Conservation (phyloP, 225 moss, liverwort and hornwort genomes). For the Physcomitrellopsis africana region DNA sequence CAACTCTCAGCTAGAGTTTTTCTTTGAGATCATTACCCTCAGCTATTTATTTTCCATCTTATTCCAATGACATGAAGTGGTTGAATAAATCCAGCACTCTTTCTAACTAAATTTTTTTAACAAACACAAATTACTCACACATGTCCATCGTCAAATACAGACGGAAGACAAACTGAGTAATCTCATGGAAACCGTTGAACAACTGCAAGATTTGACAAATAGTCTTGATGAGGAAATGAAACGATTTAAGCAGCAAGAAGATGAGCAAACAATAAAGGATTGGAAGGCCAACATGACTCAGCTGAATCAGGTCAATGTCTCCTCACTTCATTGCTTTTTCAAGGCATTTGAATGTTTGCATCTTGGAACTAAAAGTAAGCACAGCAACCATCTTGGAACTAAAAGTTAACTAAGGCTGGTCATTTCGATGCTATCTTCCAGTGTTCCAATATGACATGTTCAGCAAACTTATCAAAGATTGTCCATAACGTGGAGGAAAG, state of each 20-base stretch:
- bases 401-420: background rate
- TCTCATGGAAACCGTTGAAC: slow-evolving; percentile 58
- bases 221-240: slow-evolving; percentile 55
- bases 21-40: background rate
- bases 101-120: slow-evolving; percentile 6
- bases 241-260: slow-evolving; percentile 49
- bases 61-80: background rate
- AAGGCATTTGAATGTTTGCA: background rate
- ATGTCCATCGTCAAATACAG: slow-evolving; percentile 25
- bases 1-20: background rate
- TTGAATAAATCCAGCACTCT: slow-evolving; percentile 17
- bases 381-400: background rate
- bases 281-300: slow-evolving; percentile 57
- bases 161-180: slow-evolving; percentile 64
- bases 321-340: background rate
- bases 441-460: background rate
- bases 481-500: slow-evolving; percentile 51
- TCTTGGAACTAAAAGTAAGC: background rate
- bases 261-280: slow-evolving; percentile 43
- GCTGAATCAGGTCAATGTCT: slow-evolving; percentile 52
- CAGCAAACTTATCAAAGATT: slow-evolving; percentile 30
- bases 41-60: background rate
- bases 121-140: background rate
- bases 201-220: slow-evolving; percentile 62
- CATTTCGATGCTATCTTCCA: background rate